phyloP scores from a whole-genome alignment of 1,139 yeast genomes.

The Entelexis paramagnoliae region DNA sequence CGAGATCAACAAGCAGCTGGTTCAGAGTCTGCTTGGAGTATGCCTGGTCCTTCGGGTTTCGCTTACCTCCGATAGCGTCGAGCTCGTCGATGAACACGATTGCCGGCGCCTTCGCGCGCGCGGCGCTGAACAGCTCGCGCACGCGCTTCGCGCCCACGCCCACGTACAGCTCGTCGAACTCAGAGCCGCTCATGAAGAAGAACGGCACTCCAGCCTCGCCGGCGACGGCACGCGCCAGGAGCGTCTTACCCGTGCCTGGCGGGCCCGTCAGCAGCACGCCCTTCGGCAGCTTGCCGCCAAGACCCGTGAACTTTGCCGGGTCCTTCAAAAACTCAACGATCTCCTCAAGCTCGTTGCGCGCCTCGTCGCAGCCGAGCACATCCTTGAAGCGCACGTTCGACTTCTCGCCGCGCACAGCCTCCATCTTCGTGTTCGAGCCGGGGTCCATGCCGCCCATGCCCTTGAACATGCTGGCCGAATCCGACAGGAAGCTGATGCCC shows the following conservation, averaged over 20 bases:
- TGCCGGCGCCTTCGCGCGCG: slow-evolving; percentile 92
- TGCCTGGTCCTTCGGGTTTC: slow-evolving; percentile 96
- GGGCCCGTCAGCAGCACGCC: slow-evolving; percentile 97
- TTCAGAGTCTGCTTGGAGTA: slow-evolving; percentile 95
- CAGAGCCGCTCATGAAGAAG: slow-evolving; percentile 97
- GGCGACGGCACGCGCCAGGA: slow-evolving; percentile 95
- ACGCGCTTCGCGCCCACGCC: slow-evolving; percentile 99
- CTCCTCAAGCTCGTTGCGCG: slow-evolving; percentile 92
- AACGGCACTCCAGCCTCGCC: slow-evolving; percentile 99
- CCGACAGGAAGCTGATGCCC: slow-evolving; percentile 64
- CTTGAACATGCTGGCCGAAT: slow-evolving; percentile 74
- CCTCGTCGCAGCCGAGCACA: slow-evolving; percentile 97
- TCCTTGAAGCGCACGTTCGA: slow-evolving; percentile 84
- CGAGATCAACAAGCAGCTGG: slow-evolving; percentile 89
- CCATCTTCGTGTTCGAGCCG: slow-evolving; percentile 31
- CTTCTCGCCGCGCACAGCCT: slow-evolving; percentile 52
- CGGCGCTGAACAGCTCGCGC: slow-evolving; percentile 84
- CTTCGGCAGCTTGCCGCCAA: slow-evolving; percentile 95
- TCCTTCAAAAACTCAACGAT: slow-evolving; percentile 93
- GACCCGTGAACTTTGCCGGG: slow-evolving; percentile 88
- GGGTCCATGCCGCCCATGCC: slow-evolving; percentile 58
- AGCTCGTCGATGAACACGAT: slow-evolving; percentile 92
- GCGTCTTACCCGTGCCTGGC: slow-evolving; percentile 98
- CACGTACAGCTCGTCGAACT: slow-evolving; percentile 93
- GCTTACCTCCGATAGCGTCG: slow-evolving; percentile 96